Base-by-base conservation (phyloP, 2,329 filamentous ascomycete species). In the Escovopsis sp. region DNA sequence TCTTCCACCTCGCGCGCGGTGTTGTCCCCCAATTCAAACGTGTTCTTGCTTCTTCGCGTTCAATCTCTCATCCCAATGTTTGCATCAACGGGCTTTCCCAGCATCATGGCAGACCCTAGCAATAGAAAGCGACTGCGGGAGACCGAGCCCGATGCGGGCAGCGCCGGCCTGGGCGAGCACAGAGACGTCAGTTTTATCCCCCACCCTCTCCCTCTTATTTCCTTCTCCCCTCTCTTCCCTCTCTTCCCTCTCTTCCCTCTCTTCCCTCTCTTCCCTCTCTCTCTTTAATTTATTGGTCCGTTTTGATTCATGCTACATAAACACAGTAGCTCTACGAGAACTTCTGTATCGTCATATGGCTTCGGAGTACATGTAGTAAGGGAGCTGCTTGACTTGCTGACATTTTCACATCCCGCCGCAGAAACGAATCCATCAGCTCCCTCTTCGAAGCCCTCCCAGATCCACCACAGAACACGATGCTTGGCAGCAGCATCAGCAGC, bases 381-480 rank as follows among this genome's bases (percentile, higher is more conserved):
- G 4, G 18, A 11, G 18, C 19, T n/a, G 27, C 29, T 12, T n/a
- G 14, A 16, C 15, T 33, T 35, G 31, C 42, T 51, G 40, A 55
- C 40, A 15, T 21, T 35, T 19, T 12, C 27, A n/a, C n/a, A n/a
- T n/a, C n/a, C n/a, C n/a, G n/a, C 21, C 26, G 26, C 35, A 72
- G 68, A 72, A 72, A 65, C 65, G 68, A 27, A 41, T 70, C 13
- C 67, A 71, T 38, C 62, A 64, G 31, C 60, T 72, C 4, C 67
- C 68, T 11, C 49, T 70, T 12, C 61, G 66, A 39, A 61, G 58
- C 9, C 64, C 63, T 21, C 63, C 63, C 29, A 51, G 50, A 27
- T 43, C 38, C 16, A 39, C 46, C 28, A 48, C 52, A 35, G 51
- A 52, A 35, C 49, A 48, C 33, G 56, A 58, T 35, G 51, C 54